These are phyloP conservation scores for Cocos nucifera DNA, from an alignment of 176 grass and related monocot genomes.

Conservation along the genomic window DNA sequence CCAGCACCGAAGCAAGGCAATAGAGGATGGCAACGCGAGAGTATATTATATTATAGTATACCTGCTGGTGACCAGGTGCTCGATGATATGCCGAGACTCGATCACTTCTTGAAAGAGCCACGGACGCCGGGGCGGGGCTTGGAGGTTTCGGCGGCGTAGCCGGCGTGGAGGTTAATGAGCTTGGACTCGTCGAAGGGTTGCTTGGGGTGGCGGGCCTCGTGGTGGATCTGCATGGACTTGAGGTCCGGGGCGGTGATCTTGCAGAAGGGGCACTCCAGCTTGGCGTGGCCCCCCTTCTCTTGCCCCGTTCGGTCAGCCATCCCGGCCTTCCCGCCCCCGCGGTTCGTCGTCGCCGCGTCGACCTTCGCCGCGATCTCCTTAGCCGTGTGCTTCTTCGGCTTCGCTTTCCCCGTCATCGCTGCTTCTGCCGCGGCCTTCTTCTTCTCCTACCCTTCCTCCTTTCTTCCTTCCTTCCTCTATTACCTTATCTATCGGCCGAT, in stretches of 20 bases:
- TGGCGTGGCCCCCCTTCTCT: constrained; percentile 91
- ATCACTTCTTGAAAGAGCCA: constrained; percentile 85
- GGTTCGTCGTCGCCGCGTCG: constrained; percentile 87
- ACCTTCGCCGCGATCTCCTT: constrained; percentile 92
- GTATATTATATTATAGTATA: too few relatives aligned
- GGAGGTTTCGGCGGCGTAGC: not conserved
- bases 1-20: too few relatives aligned
- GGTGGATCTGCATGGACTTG: constrained; percentile 99
- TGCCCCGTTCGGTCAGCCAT: constrained; percentile 55
- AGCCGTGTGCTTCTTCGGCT: constrained; percentile 99
- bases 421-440: not conserved
- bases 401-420: constrained; percentile 94
- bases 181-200: constrained; percentile 70
- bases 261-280: constrained; percentile 81
- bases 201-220: constrained; percentile 89
- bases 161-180: constrained; percentile 71
- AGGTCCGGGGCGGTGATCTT: constrained; percentile 64
- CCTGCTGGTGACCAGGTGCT: too few relatives aligned
- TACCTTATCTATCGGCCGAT: too few relatives aligned
- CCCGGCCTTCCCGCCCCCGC: constrained; percentile 85
- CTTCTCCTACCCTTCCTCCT: too few relatives aligned
- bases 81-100: not conserved
- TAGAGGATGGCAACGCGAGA: too few relatives aligned
- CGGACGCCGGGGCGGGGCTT: constrained; percentile 67
- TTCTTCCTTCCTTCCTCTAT: constrained; percentile 1